phyloP scores from a whole-genome alignment of 2,329 filamentous ascomycete species.

The Cytospora leucostoma region DNA sequence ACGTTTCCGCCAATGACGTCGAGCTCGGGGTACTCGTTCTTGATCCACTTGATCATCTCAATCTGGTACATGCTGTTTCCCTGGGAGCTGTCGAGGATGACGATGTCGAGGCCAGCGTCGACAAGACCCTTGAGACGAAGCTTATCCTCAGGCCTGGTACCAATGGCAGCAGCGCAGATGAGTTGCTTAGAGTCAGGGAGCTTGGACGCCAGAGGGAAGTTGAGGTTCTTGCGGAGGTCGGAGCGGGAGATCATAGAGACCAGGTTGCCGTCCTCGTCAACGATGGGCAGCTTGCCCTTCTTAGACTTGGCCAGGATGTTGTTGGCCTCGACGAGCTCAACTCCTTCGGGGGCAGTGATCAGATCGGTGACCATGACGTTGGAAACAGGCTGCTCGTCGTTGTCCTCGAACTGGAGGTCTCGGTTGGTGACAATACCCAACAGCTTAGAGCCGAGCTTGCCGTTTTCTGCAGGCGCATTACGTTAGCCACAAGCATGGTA shows the following conservation, averaged over 20 bases:
- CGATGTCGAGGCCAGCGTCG: conserved; percentile 92
- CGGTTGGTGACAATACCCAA: conserved; percentile 97
- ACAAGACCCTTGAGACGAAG: conserved; percentile 81
- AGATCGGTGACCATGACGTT: conserved; percentile 96
- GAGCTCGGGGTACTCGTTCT: conserved; percentile 78
- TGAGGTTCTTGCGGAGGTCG: conserved; percentile 97
- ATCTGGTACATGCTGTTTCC: conserved; percentile 99
- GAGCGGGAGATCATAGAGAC: conserved; percentile 91
- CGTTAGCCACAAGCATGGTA: conserved; percentile 40
- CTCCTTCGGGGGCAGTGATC: conserved; percentile 80
- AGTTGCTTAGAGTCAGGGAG: conserved; percentile 96
- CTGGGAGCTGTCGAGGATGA: conserved; percentile 93
- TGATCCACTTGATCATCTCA: conserved; percentile 97
- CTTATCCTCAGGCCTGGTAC: conserved; percentile 93
- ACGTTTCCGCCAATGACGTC: conserved; percentile 99
- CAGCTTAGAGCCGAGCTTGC: conserved; percentile 91
- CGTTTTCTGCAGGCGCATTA: conserved; percentile 65
- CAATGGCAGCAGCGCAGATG: conserved; percentile 91
- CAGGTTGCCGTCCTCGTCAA: conserved; percentile 80
- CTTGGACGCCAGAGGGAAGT: conserved; percentile 96
- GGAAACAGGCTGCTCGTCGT: conserved; percentile 71
- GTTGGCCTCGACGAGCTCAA: conserved; percentile 87
- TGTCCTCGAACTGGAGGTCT: conserved; percentile 94
- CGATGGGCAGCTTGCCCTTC: conserved; percentile 96
- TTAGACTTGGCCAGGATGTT: conserved; percentile 90